Evolutionary conservation across 345 rosid genomes (phyloP), one percentile per base, ranked within the genome.

Genomic region (Melastoma malabathricum): DNA sequence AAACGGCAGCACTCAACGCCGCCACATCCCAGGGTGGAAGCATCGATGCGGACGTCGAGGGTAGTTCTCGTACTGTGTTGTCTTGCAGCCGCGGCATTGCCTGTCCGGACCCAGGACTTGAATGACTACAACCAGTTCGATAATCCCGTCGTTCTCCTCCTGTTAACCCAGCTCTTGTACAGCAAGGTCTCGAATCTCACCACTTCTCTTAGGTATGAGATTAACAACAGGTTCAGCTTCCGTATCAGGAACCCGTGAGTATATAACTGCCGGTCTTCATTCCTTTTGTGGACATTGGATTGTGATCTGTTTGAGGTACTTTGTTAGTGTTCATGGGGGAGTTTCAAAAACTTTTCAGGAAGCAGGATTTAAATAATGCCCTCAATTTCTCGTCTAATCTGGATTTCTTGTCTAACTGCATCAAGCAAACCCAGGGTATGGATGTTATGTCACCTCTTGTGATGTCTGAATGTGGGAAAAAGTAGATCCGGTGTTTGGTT

Each of bases 311-410:
- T 34, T 9, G 41, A 34, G 41, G 10, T 6, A 12, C 2, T 31
- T 31, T 31, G 38, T 31, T 31, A 7, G 38, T 6, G 2, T 31
- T 31, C 4, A 17, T 48, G 3, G 27, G 14, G 31, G 59, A 57
- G 43, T 53, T 47, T 59, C 48, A 6, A 44, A 43, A 22, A 22
- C 25, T 56, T 76, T 68, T 65, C 94, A 90, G 98, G 87, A 66
- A 78, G 3, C 83, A 74, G 60, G 96, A 90, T 60, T 90, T 94
- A 92, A 68, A 84, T 55, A 68, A 55, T 68, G 89, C 98, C 48
- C 86, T 86, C 63, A 80, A 84, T 56, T 90, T 70, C 68, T 78
- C 94, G 15, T 73, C 87, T 46, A 74, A 86, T 66, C 66, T 82
- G 72, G 75, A 68, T 29, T 90, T 90, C 79, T 16, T 90, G 59